Evolutionary conservation across 805 yeast genomes (phyloP), one percentile per base, ranked within the genome.

Genomic region (Starmerella vaccinii): DNA sequence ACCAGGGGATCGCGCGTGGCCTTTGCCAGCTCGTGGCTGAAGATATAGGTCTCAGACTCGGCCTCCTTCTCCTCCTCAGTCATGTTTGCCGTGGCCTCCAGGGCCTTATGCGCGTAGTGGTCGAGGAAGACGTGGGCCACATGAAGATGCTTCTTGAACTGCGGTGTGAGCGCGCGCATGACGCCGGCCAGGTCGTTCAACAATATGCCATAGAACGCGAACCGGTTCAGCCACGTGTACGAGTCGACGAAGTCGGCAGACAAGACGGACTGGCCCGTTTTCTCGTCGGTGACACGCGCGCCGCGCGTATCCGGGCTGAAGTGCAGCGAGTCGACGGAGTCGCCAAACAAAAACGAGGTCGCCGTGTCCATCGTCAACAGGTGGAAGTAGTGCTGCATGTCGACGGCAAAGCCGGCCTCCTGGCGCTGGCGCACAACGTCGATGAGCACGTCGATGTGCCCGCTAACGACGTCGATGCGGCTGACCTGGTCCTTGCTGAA

Each of bases 1-100:
- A 70, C 66, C 37, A 52, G 59, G 5, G 74, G 75, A 56, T 74
- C 70, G 48, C 74, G 64, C 16, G 75, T 71, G 47, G 69, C 71
- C 57, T 70, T 69, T 40, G 67, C 73, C 54, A 74, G 68, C 58
- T 72, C 76, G 50, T 69, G 64, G 56, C 72, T 66, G 59, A 74
- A 72, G n/a, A 69, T 62, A 54, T 72, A 72, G 32, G 57, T 53
- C 46, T 34, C 46, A 22, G 44, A 45, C n/a, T 50, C 45, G 32
- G 15, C 15, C 24, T 45, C 40, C 33, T 39, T 22, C 39, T 39
- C 35, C 40, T 33, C 33, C 6, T 41, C 34, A 5, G 45, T 16
- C 12, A 41, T 13, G 33, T 41, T 4, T 8, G 38, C 38, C 29
- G 61, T 50, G 24, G 53, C 45, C n/a, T 40, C 55, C 46, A 71